phyloP scores from a whole-genome alignment of 306 rosid species.

The Cicer pinnatifidum region DNA sequence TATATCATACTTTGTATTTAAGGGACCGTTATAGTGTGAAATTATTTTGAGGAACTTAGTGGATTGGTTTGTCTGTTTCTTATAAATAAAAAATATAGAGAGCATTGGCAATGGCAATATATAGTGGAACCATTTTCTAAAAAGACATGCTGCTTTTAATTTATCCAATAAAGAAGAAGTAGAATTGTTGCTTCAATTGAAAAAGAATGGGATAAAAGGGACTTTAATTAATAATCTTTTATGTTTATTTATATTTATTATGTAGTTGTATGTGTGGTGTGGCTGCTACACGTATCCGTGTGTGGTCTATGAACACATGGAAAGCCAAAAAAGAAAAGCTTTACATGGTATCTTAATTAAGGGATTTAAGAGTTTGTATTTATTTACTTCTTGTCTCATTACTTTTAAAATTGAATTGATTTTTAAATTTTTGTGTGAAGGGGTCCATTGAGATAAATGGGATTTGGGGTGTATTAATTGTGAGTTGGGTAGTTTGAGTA shows the following conservation, averaged over 20 bases:
- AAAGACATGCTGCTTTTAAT: constrained; percentile 40
- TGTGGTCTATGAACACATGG: constrained; percentile 3
- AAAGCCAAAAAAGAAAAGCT: too few species aligned
- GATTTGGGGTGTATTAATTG: too few species aligned
- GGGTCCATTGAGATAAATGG: too few species aligned
- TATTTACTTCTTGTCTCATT: too few species aligned
- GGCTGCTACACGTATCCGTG: constrained; percentile 9
- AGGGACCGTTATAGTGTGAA: neutral
- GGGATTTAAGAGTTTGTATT: too few species aligned
- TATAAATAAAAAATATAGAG: neutral
- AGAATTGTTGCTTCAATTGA: constrained; percentile 38
- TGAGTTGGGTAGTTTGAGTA: too few species aligned
- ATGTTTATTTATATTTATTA: constrained; percentile 1
- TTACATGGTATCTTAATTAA: too few species aligned
- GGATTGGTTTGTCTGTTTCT: constrained; percentile 44
- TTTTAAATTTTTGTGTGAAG: too few species aligned
- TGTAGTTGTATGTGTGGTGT: constrained; percentile 5
- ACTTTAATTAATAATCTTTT: neutral
- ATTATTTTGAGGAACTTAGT: neutral
- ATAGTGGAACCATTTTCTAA: constrained; percentile 30
- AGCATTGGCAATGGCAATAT: constrained; percentile 27
- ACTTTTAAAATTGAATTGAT: too few species aligned
- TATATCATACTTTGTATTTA: too few species aligned
- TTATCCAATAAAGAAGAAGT: constrained; percentile 11
- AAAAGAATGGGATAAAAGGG: constrained; percentile 18